Conservation (phyloP, 208 protist genomes). For the Tritrichomonas foetus region DNA sequence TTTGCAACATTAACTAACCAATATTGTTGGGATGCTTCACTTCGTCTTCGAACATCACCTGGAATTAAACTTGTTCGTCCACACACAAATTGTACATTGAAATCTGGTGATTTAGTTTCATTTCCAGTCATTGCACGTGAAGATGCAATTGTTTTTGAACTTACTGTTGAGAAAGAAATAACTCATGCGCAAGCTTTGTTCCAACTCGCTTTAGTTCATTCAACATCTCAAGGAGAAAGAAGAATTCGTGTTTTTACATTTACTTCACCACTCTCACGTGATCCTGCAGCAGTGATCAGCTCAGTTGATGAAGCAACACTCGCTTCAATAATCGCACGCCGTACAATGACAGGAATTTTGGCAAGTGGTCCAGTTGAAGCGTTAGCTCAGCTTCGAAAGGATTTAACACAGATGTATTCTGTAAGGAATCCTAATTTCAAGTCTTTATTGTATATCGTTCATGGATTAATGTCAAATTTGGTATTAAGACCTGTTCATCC, state of each 20-base stretch:
- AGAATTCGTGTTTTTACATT: conserved; percentile 24
- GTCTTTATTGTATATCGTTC: too few relatives aligned
- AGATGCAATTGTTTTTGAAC: neutral
- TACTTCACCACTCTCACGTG: too few relatives aligned
- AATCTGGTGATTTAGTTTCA: neutral
- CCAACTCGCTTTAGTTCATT: neutral
- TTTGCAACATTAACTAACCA: neutral
- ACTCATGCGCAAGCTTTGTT: neutral
- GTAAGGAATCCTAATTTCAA: too few relatives aligned
- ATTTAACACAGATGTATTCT: too few relatives aligned
- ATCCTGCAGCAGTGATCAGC: neutral
- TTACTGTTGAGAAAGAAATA: neutral
- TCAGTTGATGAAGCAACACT: neutral
- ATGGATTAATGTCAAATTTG: too few relatives aligned
- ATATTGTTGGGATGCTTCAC: neutral
- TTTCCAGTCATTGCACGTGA: neutral
- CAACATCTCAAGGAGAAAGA: neutral
- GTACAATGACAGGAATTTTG: neutral
- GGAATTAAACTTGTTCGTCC: neutral
- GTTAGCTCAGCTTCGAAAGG: too few relatives aligned
- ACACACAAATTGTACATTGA: neutral
- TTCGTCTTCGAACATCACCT: neutral
- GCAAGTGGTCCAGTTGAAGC: neutral
- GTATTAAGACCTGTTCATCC: neutral
- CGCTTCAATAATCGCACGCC: too few relatives aligned